Evolutionary conservation across 176 grass and related monocot genomes (phyloP).

Genomic region (Musa itinerans): DNA sequence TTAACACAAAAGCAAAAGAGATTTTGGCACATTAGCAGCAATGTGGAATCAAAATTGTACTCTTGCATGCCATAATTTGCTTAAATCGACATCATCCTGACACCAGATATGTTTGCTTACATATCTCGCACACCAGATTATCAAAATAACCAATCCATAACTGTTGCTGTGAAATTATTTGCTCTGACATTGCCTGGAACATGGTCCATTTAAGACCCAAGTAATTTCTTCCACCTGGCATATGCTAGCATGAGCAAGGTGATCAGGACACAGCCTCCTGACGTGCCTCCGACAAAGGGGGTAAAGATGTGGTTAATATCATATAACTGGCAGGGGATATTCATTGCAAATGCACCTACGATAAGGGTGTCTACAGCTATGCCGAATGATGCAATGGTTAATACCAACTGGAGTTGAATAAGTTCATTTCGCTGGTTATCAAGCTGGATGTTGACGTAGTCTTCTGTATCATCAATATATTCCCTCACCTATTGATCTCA

Average conservation of each 20-base stretch:
- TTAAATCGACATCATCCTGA: too few relatives aligned
- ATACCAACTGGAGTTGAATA: conserved; percentile 84
- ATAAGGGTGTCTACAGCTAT: conserved; percentile 68
- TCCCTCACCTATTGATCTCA: conserved; percentile 53
- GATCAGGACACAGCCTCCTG: conserved; percentile 45
- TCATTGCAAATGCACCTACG: conserved; percentile 83
- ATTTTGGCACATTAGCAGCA: too few relatives aligned
- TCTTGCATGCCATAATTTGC: too few relatives aligned
- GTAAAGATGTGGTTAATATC: conserved; percentile 37
- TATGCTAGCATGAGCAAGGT: conserved; percentile 59
- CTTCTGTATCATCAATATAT: conserved; percentile 93
- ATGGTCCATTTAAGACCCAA: conserved; percentile 44
- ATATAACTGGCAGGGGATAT: conserved; percentile 44
- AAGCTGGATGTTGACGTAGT: conserved; percentile 96
- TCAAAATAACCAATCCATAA: too few relatives aligned
- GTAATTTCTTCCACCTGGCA: conserved; percentile 81
- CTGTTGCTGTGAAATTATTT: background rate
- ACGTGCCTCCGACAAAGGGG: conserved; percentile 64
- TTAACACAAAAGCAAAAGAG: too few relatives aligned
- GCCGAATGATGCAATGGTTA: conserved; percentile 74
- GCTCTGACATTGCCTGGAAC: background rate
- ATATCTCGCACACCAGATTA: too few relatives aligned
- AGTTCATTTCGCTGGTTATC: conserved; percentile 88
- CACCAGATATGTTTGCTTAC: too few relatives aligned
- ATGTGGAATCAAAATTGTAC: too few relatives aligned